Evolutionary conservation across 148 eudicot species (phyloP).

Genomic region (Fagopyrum esculentum): DNA sequence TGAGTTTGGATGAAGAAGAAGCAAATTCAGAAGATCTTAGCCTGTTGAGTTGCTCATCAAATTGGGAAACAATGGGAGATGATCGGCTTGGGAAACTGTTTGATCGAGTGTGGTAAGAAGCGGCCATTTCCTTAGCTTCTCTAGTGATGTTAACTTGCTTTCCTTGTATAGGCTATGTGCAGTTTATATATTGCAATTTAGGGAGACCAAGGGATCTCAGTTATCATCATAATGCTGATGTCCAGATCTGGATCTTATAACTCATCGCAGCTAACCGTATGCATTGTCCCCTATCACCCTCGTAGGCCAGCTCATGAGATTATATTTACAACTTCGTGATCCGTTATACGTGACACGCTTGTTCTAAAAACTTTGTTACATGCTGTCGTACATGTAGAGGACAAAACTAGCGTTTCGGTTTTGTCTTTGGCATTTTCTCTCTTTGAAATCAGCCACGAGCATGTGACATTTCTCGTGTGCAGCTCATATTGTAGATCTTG

Average conservation of each 20-base stretch:
- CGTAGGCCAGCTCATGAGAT: not conserved
- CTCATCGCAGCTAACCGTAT: not conserved
- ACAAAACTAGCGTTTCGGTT: not conserved
- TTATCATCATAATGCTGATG: not conserved
- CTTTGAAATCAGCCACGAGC: slow-evolving; percentile 1
- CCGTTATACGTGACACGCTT: not conserved
- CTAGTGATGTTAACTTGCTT: not conserved
- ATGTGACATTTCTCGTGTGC: slow-evolving; percentile 2
- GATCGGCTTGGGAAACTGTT: slow-evolving; percentile 10
- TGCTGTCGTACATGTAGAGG: not conserved
- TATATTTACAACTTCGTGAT: not conserved
- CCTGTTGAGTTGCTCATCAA: slow-evolving; percentile 10
- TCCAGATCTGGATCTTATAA: not conserved
- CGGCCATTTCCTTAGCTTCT: slow-evolving; percentile 6
- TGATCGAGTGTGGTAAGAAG: slow-evolving; percentile 13
- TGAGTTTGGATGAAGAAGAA: slow-evolving; percentile 5
- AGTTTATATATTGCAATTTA: not conserved
- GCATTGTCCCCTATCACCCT: not conserved
- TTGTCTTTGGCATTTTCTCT: not conserved
- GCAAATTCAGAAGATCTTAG: slow-evolving; percentile 7
- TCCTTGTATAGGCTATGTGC: not conserved
- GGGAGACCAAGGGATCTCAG: not conserved
- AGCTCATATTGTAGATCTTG: not conserved
- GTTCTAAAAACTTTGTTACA: not conserved
- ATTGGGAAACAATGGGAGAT: not conserved